A percentile compares a stretch with the other conserved stretches of the same genome.
Conservation (phyloP, 805 yeast genomes). For the Babjeviella inositovora region DNA sequence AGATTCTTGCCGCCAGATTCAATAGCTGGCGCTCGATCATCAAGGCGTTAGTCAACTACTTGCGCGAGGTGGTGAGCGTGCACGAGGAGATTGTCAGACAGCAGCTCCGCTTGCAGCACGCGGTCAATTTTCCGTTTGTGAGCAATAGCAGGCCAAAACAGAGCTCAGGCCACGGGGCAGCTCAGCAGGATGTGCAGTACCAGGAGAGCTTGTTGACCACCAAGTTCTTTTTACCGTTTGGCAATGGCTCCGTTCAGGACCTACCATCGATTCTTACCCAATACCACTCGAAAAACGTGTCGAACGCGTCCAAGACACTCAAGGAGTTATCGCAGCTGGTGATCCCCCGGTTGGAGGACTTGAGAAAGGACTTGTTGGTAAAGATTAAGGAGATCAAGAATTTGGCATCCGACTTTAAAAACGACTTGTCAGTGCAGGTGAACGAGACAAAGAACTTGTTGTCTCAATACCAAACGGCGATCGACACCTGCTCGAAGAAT, state of each 20-base stretch:
- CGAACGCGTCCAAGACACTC: constrained; percentile 9
- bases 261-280: constrained; percentile 56
- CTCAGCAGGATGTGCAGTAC: no score
- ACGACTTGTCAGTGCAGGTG: constrained; percentile 54
- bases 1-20: constrained; percentile 69
- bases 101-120: constrained; percentile 66
- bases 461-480: constrained; percentile 35
- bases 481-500: constrained; percentile 33
- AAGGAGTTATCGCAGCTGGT: constrained; percentile 19
- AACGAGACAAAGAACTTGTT: constrained; percentile 45
- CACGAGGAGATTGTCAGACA: constrained; percentile 84
- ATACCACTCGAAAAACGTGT: constrained; percentile 16
- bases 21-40: constrained; percentile 76
- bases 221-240: constrained; percentile 59
- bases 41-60: constrained; percentile 56
- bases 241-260: constrained; percentile 72
- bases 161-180: constrained; percentile 2
- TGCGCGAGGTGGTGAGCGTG: constrained; percentile 66
- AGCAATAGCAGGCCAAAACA: constrained; percentile 15
- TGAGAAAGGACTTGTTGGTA: constrained; percentile 51
- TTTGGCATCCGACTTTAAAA: constrained; percentile 72
- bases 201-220: constrained; percentile 1
- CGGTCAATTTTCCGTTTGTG: constrained; percentile 41
- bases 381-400: constrained; percentile 81
- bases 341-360: constrained; percentile 24